Conservation (phyloP, 495 filamentous ascomycete species). For the Cercophora sp. region DNA sequence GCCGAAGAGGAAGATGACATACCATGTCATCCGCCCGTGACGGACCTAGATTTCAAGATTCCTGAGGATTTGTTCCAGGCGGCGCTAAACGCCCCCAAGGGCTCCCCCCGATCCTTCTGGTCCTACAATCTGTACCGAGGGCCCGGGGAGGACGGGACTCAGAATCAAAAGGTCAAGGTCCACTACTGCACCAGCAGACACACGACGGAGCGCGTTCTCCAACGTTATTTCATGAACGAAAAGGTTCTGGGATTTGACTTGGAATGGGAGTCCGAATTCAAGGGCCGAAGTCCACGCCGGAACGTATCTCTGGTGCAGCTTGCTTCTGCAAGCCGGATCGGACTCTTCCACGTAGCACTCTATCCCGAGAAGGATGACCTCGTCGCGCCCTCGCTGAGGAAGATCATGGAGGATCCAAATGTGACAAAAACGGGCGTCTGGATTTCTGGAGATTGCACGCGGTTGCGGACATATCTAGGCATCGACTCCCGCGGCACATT, state of each 20-base stretch:
- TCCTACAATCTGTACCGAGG: conserved; percentile 60
- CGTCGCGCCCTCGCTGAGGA: conserved; percentile 64
- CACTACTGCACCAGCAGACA: conserved; percentile 71
- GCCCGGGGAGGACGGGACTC: conserved; percentile 25
- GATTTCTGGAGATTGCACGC: conserved; percentile 68
- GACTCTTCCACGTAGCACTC: conserved; percentile 71
- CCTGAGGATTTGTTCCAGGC: conserved; percentile 38
- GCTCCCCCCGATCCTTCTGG: conserved; percentile 56
- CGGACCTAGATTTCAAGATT: conserved; percentile 42
- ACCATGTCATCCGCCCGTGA: conserved; percentile 27
- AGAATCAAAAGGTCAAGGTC: conserved; percentile 50
- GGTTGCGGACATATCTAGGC: conserved; percentile 61
- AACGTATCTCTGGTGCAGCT: conserved; percentile 79
- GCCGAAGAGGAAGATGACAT: conserved; percentile 5
- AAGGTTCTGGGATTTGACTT: conserved; percentile 78
- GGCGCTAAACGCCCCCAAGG: conserved; percentile 38
- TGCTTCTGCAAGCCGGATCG: conserved; percentile 73
- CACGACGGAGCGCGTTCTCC: conserved; percentile 59
- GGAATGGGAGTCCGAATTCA: conserved; percentile 67
- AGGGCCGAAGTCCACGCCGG: conserved; percentile 45
- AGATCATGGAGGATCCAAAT: conserved; percentile 64
- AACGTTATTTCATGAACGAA: conserved; percentile 64
- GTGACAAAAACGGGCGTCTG: conserved; percentile 76
- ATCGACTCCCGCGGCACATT: conserved; percentile 63
- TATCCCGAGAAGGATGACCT: conserved; percentile 55